A percentile compares a stretch with the other conserved stretches of the same genome.
These are phyloP conservation scores for Dunaliella salina DNA, from an alignment of 163 green algal genomes.

Conservation along the genomic window DNA sequence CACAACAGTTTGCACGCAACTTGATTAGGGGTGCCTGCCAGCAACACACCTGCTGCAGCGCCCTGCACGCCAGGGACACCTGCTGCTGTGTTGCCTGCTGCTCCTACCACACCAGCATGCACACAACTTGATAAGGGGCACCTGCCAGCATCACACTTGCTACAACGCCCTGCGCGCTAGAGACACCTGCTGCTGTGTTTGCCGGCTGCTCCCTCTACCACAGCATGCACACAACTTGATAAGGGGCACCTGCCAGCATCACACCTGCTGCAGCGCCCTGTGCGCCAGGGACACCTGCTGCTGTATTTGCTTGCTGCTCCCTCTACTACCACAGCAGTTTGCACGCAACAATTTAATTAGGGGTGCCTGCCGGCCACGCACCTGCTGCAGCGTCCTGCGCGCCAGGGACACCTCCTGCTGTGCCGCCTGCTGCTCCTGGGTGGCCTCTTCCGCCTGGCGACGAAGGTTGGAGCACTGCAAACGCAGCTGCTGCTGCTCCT, in stretches of 20 bases:
- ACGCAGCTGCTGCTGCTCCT: conserved; percentile 22
- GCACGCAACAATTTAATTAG: too few species aligned
- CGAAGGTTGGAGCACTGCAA: conserved; percentile 3
- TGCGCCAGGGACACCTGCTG: not conserved
- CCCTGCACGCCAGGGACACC: not conserved
- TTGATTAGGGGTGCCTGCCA: too few species aligned
- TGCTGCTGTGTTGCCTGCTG: conserved; percentile 7
- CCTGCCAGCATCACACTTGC: too few species aligned
- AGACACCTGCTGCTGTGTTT: conserved; percentile 9
- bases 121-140: too few species aligned
- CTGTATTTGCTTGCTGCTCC: not conserved
- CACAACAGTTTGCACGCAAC: too few species aligned
- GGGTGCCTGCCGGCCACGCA: not conserved
- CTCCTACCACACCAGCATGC: too few species aligned
- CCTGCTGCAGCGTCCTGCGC: not conserved
- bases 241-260: too few species aligned
- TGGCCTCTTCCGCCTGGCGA: conserved; percentile 17
- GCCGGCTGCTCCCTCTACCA: not conserved
- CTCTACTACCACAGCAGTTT: too few species aligned
- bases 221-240: too few species aligned
- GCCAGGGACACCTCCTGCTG: conserved; percentile 5
- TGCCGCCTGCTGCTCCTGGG: not conserved
- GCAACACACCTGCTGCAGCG: conserved; percentile 1
- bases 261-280: conserved; percentile 3
- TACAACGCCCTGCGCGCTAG: not conserved